Conservation (phyloP, 1,284 basidiomycete species). For the Blastosporella zonata region DNA sequence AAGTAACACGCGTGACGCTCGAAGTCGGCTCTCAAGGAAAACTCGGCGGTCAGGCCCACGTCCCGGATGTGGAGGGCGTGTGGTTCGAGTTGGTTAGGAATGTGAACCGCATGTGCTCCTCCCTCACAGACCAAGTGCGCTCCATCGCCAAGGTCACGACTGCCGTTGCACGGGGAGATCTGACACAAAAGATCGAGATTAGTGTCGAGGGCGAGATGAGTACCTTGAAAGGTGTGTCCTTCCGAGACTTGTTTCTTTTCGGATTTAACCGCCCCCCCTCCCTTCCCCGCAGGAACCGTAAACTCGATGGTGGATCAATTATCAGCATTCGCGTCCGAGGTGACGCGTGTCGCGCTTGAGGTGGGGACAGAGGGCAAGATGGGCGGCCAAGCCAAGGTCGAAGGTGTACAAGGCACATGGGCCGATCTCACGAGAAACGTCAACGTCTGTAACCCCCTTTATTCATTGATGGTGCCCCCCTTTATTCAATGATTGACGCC, state of each 20-base stretch:
- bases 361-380: slow-evolving; percentile 92
- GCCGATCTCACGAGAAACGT: slow-evolving; percentile 89
- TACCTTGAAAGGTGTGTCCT: slow-evolving; percentile 39
- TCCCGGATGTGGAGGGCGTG: slow-evolving; percentile 93
- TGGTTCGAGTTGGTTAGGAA: slow-evolving; percentile 92
- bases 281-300: slow-evolving; percentile 53
- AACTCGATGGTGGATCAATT: slow-evolving; percentile 90
- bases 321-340: slow-evolving; percentile 90
- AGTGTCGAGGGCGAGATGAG: slow-evolving; percentile 87
- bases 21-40: slow-evolving; percentile 90
- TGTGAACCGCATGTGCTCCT: slow-evolving; percentile 91
- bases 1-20: slow-evolving; percentile 93
- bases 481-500: background rate
- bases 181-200: slow-evolving; percentile 89
- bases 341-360: slow-evolving; percentile 89
- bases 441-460: slow-evolving; percentile 37
- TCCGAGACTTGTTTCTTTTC: slow-evolving; percentile 1
- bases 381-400: slow-evolving; percentile 89
- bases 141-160: slow-evolving; percentile 86
- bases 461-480: slow-evolving; percentile 12
- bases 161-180: slow-evolving; percentile 85
- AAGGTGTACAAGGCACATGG: slow-evolving; percentile 94
- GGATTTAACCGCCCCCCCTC: background rate
- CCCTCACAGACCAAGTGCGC: slow-evolving; percentile 89
- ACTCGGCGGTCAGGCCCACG: slow-evolving; percentile 88